phyloP scores from a whole-genome alignment of 331 rosid genomes.

The Erythrophleum ivorense region DNA sequence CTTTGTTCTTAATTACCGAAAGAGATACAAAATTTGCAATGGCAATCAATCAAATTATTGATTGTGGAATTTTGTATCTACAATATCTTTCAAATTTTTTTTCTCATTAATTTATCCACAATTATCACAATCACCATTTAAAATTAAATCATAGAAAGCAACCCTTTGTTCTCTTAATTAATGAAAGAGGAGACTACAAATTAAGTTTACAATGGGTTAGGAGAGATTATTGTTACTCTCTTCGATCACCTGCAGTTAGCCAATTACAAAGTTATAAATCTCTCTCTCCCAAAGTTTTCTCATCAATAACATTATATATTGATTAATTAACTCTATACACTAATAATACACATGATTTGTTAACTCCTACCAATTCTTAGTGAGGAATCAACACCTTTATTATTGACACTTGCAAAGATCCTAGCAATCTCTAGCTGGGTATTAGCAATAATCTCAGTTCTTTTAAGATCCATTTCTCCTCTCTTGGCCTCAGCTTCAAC shows the following conservation, averaged over 20 bases:
- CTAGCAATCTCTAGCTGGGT: slow-evolving; percentile 62
- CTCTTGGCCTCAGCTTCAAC: slow-evolving; percentile 76
- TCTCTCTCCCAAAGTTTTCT: slow-evolving; percentile 18
- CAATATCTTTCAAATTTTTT: not conserved
- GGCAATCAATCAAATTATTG: too few relatives aligned
- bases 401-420: slow-evolving; percentile 77
- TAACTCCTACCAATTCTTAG: slow-evolving; percentile 85
- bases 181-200: too few relatives aligned
- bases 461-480: slow-evolving; percentile 73
- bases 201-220: slow-evolving; percentile 20
- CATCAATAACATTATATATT: slow-evolving; percentile 3
- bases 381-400: slow-evolving; percentile 86
- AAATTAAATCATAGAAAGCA: not conserved
- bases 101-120: not conserved
- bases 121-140: not conserved
- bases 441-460: slow-evolving; percentile 71
- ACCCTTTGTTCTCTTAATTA: not conserved
- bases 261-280: slow-evolving; percentile 7
- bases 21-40: too few relatives aligned
- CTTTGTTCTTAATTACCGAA: too few relatives aligned
- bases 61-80: not conserved
- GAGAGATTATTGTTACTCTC: slow-evolving; percentile 6
- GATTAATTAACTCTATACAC: not conserved
- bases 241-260: slow-evolving; percentile 16
- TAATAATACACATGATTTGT: slow-evolving; percentile 1